These are phyloP conservation scores for Lichina pygmaea DNA, from an alignment of 495 filamentous ascomycete species.

Conservation along the genomic window DNA sequence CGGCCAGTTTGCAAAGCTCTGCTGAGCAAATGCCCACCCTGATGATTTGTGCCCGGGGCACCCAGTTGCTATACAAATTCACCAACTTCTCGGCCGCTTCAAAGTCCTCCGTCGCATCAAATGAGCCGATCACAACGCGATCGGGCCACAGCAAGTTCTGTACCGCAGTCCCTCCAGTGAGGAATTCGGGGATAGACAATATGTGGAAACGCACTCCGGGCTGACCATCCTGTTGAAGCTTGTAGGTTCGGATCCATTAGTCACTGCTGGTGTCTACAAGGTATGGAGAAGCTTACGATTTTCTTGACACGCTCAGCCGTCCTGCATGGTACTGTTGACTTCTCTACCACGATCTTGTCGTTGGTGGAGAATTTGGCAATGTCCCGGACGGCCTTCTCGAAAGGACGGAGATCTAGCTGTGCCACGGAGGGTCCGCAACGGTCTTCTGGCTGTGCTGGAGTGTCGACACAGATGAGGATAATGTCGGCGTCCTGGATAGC, in stretches of 20 bases:
- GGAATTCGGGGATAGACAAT: slow-evolving; percentile 63
- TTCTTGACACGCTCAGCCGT: slow-evolving; percentile 45
- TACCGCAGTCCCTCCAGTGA: slow-evolving; percentile 56
- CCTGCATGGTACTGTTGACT: slow-evolving; percentile 57
- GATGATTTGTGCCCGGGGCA: slow-evolving; percentile 34
- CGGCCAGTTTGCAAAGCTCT: slow-evolving; percentile 54
- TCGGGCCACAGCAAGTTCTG: slow-evolving; percentile 44
- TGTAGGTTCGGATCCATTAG: not conserved
- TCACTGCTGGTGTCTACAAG: not conserved
- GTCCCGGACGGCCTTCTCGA: slow-evolving; percentile 40
- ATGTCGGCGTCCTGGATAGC: slow-evolving; percentile 43
- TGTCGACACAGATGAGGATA: slow-evolving; percentile 58
- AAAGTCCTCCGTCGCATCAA: slow-evolving; percentile 23
- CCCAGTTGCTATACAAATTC: slow-evolving; percentile 45
- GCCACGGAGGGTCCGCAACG: not conserved
- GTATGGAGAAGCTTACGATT: slow-evolving; percentile 21
- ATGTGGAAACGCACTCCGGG: slow-evolving; percentile 43
- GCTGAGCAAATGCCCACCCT: slow-evolving; percentile 57
- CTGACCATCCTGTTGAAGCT: slow-evolving; percentile 21
- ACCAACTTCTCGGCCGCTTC: slow-evolving; percentile 34
- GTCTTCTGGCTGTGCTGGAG: slow-evolving; percentile 23
- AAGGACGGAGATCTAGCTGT: slow-evolving; percentile 34
- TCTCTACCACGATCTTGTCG: slow-evolving; percentile 59
- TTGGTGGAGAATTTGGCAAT: slow-evolving; percentile 37
- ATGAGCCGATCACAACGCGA: slow-evolving; percentile 51